Conservation (phyloP, 2,329 filamentous ascomycete genomes). For the Hypoxylon sp. region DNA sequence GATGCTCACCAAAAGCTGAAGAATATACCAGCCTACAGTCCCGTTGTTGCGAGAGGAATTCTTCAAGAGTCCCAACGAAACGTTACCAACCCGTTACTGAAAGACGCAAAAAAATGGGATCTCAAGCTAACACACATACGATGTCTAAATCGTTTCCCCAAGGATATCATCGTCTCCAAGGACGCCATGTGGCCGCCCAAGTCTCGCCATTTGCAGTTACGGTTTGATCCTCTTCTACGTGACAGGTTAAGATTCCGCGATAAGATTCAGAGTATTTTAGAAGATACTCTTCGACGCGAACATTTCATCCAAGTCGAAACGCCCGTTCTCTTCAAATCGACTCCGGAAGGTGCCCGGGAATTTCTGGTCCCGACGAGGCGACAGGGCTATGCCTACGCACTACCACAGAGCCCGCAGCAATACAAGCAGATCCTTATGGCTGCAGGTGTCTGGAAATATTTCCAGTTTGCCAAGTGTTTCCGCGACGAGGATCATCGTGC, state of each 20-base stretch:
- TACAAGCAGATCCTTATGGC: constrained; percentile 99
- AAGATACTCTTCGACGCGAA: constrained; percentile 64
- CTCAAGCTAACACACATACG: constrained; percentile 74
- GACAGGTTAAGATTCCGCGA: constrained; percentile 80
- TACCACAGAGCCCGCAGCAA: constrained; percentile 97
- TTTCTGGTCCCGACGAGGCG: constrained; percentile 91
- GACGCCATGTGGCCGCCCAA: constrained; percentile 81
- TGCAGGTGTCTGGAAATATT: constrained; percentile 85
- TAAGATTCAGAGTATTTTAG: constrained; percentile 58
- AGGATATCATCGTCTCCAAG: constrained; percentile 81
- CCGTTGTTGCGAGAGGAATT: constrained; percentile 65
- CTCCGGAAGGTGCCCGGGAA: constrained; percentile 93
- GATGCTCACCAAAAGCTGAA: constrained; percentile 60
- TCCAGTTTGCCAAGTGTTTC: constrained; percentile 94
- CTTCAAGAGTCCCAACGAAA: constrained; percentile 26
- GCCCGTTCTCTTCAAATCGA: constrained; percentile 96
- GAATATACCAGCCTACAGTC: constrained; percentile 65
- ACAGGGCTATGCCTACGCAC: constrained; percentile 84
- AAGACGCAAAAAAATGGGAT: constrained; percentile 61
- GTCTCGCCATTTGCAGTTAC: constrained; percentile 86
- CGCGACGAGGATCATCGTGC: constrained; percentile 93
- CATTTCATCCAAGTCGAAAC: constrained; percentile 85
- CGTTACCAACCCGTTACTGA: background rate
- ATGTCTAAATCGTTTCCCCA: constrained; percentile 80
- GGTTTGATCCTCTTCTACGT: constrained; percentile 78